phyloP scores from a whole-genome alignment of 208 protist genomes.

The Trypanosoma caninum region DNA sequence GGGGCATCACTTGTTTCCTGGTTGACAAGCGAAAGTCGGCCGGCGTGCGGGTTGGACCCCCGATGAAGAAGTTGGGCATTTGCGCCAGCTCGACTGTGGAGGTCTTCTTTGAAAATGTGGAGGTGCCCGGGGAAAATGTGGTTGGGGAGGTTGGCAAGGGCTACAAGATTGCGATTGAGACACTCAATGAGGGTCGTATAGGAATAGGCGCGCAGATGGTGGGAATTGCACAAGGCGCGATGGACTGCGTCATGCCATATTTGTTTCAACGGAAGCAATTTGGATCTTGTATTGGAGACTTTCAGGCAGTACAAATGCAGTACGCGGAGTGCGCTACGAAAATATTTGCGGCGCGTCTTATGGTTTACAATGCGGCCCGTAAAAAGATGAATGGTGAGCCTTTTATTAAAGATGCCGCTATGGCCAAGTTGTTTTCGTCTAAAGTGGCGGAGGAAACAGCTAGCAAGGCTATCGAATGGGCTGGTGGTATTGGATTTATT shows the following conservation, averaged over 20 bases:
- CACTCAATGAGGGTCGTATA: slow-evolving; percentile 94
- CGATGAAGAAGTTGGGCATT: slow-evolving; percentile 95
- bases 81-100: slow-evolving; percentile 94
- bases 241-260: slow-evolving; percentile 81
- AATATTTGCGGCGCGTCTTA: slow-evolving; percentile 74
- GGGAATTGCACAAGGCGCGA: slow-evolving; percentile 84
- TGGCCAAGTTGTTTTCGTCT: slow-evolving; percentile 93
- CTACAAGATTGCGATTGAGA: slow-evolving; percentile 94
- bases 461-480: slow-evolving; percentile 88
- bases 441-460: slow-evolving; percentile 82
- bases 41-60: slow-evolving; percentile 90
- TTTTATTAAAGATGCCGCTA: slow-evolving; percentile 94
- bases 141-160: slow-evolving; percentile 91
- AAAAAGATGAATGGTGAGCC: slow-evolving; percentile 76
- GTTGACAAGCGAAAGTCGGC: slow-evolving; percentile 80
- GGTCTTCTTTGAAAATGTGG: slow-evolving; percentile 89
- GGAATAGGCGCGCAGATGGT: slow-evolving; percentile 95
- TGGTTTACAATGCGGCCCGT: slow-evolving; percentile 93
- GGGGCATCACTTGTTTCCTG: slow-evolving; percentile 96
- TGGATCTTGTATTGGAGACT: slow-evolving; percentile 81
- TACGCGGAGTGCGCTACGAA: slow-evolving; percentile 74
- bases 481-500: slow-evolving; percentile 96
- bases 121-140: slow-evolving; percentile 67
- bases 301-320: slow-evolving; percentile 95
- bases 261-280: slow-evolving; percentile 94